Percentiles rank a stretch among this genome's conserved stretches.
These are phyloP conservation scores for Diaporthe eres DNA, from an alignment of 2,329 filamentous ascomycete genomes.

Conservation along the genomic window DNA sequence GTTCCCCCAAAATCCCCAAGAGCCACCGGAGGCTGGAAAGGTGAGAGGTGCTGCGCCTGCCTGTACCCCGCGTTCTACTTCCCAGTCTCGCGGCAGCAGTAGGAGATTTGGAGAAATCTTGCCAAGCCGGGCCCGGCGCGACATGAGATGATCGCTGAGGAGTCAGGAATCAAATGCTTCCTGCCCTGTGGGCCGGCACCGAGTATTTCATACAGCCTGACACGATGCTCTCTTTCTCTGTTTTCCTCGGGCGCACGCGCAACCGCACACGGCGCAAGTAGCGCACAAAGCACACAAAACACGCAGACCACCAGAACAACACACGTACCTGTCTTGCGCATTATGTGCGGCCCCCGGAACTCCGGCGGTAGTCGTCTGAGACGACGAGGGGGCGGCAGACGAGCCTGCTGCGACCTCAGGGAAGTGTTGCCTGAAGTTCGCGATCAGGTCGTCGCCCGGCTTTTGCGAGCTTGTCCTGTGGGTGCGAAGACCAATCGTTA, in stretches of 20 bases:
- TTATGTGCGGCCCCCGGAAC: slow-evolving; percentile 48
- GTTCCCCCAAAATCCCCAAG: slow-evolving; percentile 29
- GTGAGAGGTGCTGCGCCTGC: background rate
- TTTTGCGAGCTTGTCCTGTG: slow-evolving; percentile 84
- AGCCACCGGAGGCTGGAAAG: slow-evolving; percentile 8
- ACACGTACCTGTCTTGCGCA: slow-evolving; percentile 52
- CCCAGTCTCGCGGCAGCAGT: background rate
- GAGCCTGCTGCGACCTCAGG: slow-evolving; percentile 73
- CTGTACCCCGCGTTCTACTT: slow-evolving; percentile 27
- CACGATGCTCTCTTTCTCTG: background rate
- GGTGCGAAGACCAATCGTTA: slow-evolving; percentile 10
- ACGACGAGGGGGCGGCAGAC: slow-evolving; percentile 59
- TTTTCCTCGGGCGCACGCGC: background rate
- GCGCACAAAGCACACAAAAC: background rate
- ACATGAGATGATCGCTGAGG: slow-evolving; percentile 16
- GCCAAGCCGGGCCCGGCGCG: slow-evolving; percentile 27
- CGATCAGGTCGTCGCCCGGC: slow-evolving; percentile 86
- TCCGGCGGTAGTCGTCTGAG: slow-evolving; percentile 52
- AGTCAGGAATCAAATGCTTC: background rate
- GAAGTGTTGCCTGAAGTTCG: slow-evolving; percentile 87
- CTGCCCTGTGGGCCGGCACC: background rate
- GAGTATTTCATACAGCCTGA: background rate
- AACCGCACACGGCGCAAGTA: background rate
- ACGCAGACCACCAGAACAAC: background rate
- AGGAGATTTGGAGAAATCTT: slow-evolving; percentile 26